These are phyloP conservation scores for Begonia fuchsioides DNA, from an alignment of 306 rosid species.

Conservation along the genomic window DNA sequence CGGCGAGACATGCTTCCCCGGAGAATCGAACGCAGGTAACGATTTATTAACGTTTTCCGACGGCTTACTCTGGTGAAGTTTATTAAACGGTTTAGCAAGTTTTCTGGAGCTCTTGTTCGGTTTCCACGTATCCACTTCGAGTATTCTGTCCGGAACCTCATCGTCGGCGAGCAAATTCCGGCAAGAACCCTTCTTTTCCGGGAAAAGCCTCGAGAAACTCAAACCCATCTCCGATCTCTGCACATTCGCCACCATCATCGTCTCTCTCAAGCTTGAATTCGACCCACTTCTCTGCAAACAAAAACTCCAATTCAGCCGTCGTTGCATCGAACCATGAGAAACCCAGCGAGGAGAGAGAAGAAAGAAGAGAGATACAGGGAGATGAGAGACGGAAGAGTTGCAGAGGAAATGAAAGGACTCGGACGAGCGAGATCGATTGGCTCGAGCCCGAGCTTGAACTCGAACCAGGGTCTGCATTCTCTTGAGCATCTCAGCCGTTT, in stretches of 20 bases:
- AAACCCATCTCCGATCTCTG: constrained; percentile 30
- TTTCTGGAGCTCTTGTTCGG: constrained; percentile 45
- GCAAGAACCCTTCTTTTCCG: constrained; percentile 49
- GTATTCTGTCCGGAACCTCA: constrained; percentile 69
- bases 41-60: constrained; percentile 21
- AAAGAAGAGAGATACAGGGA: background rate
- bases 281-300: constrained; percentile 63
- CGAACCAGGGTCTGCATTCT: constrained; percentile 90
- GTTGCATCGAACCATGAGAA: too few relatives aligned
- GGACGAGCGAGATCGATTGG: constrained; percentile 38
- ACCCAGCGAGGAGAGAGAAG: background rate
- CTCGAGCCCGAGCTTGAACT: constrained; percentile 83
- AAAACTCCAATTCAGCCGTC: too few relatives aligned
- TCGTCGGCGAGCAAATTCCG: constrained; percentile 28
- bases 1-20: constrained; percentile 17
- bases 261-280: constrained; percentile 51
- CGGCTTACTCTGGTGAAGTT: constrained; percentile 19
- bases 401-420: constrained; percentile 34
- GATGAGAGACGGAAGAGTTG: constrained; percentile 23
- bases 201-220: constrained; percentile 60
- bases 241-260: constrained; percentile 1
- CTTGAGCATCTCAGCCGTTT: constrained; percentile 57
- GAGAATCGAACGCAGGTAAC: constrained; percentile 30
- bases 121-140: constrained; percentile 96
- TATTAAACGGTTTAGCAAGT: constrained; percentile 21